phyloP scores from a whole-genome alignment of 371 early-diverging fungal species.

The Coemansia sp. region DNA sequence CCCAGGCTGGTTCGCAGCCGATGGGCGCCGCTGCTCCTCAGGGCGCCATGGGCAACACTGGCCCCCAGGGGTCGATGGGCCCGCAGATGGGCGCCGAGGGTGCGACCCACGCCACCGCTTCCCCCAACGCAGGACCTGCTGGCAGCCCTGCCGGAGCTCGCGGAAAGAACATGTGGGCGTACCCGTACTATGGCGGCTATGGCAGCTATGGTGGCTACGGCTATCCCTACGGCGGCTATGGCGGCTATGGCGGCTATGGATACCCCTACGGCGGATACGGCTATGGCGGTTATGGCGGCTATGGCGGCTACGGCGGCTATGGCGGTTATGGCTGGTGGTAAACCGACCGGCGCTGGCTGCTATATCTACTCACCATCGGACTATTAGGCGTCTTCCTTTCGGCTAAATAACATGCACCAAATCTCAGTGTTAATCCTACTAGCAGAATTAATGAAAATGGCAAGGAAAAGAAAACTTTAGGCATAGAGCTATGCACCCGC shows the following conservation, averaged over 20 bases:
- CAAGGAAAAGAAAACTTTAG: constrained; percentile 1
- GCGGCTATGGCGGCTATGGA: constrained; percentile 36
- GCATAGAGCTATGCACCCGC: not conserved
- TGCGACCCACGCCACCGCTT: constrained; percentile 14
- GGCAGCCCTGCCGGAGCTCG: constrained; percentile 47
- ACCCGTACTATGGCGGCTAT: constrained; percentile 41
- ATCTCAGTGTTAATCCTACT: not conserved
- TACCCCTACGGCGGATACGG: constrained; percentile 29
- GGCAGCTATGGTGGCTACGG: constrained; percentile 33
- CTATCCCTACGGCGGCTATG: constrained; percentile 21
- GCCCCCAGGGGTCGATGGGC: constrained; percentile 29
- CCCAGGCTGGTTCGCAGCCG: constrained; percentile 29
- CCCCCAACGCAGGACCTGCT: constrained; percentile 37
- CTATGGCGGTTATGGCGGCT: constrained; percentile 20
- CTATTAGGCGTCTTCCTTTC: too few species aligned
- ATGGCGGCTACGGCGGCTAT: constrained; percentile 36
- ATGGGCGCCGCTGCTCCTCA: constrained; percentile 33
- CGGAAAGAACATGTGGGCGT: constrained; percentile 49
- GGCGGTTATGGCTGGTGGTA: constrained; percentile 38
- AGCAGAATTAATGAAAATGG: not conserved
- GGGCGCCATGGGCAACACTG: constrained; percentile 30
- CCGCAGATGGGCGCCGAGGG: constrained; percentile 35
- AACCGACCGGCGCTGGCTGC: not conserved
- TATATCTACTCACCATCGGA: not conserved
- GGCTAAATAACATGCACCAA: not conserved